These are phyloP conservation scores for Leishmania aethiopica DNA, from an alignment of 208 protist species.

Conservation along the genomic window DNA sequence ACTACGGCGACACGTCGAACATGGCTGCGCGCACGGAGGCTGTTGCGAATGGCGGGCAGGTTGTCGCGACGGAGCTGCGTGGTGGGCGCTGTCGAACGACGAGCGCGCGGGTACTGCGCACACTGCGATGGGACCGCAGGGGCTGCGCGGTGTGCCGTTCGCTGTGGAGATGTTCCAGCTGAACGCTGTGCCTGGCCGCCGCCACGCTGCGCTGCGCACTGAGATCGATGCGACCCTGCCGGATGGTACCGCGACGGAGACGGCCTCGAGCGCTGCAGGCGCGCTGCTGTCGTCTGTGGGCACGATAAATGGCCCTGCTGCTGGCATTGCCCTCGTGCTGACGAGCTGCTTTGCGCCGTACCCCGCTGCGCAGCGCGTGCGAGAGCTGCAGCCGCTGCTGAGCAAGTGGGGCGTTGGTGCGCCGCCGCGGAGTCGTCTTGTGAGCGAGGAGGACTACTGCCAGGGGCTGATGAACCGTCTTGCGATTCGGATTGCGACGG, in stretches of 20 bases:
- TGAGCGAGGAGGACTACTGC: slow-evolving; percentile 9
- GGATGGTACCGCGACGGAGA: slow-evolving; percentile 19
- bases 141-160: slow-evolving; percentile 59
- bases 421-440: slow-evolving; percentile 1
- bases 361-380: slow-evolving; percentile 16
- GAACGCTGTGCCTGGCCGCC: slow-evolving; percentile 47
- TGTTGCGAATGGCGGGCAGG: slow-evolving; percentile 77
- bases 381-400: slow-evolving; percentile 7
- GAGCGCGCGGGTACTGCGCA: slow-evolving; percentile 31
- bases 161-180: slow-evolving; percentile 69
- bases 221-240: slow-evolving; percentile 45
- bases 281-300: slow-evolving; percentile 30
- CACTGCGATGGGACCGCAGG: slow-evolving; percentile 36
- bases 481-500: not conserved
- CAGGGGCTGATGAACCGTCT: slow-evolving; percentile 4
- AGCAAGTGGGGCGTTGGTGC: slow-evolving; percentile 3
- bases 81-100: slow-evolving; percentile 35
- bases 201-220: slow-evolving; percentile 46
- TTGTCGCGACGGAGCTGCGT: slow-evolving; percentile 53
- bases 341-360: slow-evolving; percentile 47
- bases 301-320: slow-evolving; percentile 20
- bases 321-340: slow-evolving; percentile 33
- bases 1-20: slow-evolving; percentile 7
- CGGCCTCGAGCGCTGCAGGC: slow-evolving; percentile 15
- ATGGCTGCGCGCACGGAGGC: slow-evolving; percentile 70